Evolutionary conservation across 192 early-diverging fungal genomes (phyloP).

Genomic region (Kappamyces sp.): DNA sequence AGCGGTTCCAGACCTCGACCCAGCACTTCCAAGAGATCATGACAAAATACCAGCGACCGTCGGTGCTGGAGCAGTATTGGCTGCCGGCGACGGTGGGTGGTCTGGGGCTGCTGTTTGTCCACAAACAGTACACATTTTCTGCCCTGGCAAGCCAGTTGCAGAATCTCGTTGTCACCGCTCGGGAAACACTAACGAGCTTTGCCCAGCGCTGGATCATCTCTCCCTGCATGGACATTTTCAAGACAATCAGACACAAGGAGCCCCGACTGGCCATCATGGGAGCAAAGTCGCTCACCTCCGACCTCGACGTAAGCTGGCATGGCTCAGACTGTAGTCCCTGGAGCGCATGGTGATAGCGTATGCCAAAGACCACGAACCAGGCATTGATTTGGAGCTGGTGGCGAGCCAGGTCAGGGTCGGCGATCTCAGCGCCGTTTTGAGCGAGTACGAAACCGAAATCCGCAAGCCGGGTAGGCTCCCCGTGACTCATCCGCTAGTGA

Average conservation of each 20-base stretch:
- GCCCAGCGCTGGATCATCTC: conserved; percentile 71
- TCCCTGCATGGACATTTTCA: conserved; percentile 65
- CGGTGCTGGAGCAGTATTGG: conserved; percentile 62
- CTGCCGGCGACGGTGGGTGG: conserved; percentile 52
- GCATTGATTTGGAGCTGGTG: conserved; percentile 31
- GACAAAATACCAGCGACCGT: conserved; percentile 49
- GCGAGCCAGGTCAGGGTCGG: conserved; percentile 60
- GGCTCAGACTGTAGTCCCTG: conserved; percentile 49
- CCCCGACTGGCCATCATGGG: conserved; percentile 70
- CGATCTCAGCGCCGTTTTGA: conserved; percentile 74
- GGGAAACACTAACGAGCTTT: conserved; percentile 59
- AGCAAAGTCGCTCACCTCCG: conserved; percentile 67
- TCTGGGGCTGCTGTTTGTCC: conserved; percentile 36
- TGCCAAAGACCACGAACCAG: conserved; percentile 47
- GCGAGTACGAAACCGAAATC: conserved; percentile 72
- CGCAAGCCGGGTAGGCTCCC: conserved; percentile 40
- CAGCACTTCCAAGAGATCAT: conserved; percentile 26
- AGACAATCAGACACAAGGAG: conserved; percentile 77
- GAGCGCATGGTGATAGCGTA: conserved; percentile 87
- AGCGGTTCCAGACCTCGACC: conserved; percentile 13
- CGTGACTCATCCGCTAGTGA: conserved; percentile 9
- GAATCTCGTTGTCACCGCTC: conserved; percentile 42
- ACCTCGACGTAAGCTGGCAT: conserved; percentile 57
- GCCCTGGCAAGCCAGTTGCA: conserved; percentile 42
- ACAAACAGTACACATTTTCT: conserved; percentile 25